These are phyloP conservation scores for Raphanus raphanistrum DNA, from an alignment of 345 rosid genomes.

Conservation along the genomic window DNA sequence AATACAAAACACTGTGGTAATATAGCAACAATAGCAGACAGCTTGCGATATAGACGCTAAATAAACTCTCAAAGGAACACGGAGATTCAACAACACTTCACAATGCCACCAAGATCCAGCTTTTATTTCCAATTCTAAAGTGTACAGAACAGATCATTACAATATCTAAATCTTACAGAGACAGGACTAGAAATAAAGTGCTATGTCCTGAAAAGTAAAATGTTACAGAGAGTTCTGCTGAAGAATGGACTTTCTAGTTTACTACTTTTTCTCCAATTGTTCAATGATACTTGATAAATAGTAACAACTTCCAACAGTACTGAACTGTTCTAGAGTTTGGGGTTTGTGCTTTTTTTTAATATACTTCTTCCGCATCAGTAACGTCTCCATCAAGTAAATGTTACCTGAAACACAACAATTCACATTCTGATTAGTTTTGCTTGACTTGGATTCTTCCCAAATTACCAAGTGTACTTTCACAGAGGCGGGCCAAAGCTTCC, in stretches of 20 bases:
- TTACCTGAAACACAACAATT: conserved; percentile 56
- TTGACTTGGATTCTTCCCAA: conserved; percentile 16
- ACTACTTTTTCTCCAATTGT: neutral
- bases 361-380: conserved; percentile 43
- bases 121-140: neutral
- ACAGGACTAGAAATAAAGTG: neutral
- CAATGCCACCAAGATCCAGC: neutral
- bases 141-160: neutral
- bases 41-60: neutral
- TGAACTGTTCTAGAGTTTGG: neutral
- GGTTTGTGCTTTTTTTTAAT: conserved; percentile 17
- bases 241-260: neutral
- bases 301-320: too few species aligned
- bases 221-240: conserved; percentile 9
- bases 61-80: neutral
- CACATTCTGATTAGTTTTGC: neutral
- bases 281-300: too few species aligned
- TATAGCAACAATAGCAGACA: neutral
- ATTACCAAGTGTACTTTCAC: neutral
- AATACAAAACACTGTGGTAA: neutral
- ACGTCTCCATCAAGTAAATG: conserved; percentile 51
- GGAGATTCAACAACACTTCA: neutral
- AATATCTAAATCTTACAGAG: conserved; percentile 12
- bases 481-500: neutral
- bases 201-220: conserved; percentile 13